A percentile compares a stretch with the other conserved stretches of the same genome.
Conservation (phyloP, 495 filamentous ascomycete species). For the Tuber melanosporum region DNA sequence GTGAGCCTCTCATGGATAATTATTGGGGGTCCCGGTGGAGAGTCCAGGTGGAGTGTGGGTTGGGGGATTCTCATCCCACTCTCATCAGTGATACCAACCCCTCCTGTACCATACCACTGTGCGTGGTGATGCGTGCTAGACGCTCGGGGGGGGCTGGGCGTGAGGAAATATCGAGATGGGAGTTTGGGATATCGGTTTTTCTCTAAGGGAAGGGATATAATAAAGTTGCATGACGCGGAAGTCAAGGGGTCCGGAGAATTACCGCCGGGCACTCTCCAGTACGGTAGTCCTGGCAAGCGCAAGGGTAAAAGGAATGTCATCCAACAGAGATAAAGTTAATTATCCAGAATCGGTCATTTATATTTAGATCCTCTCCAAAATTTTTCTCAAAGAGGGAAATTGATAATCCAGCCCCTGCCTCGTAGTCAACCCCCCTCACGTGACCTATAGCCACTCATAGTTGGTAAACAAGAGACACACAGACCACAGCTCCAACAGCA, state of each 20-base stretch:
- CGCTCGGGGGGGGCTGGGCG: not conserved
- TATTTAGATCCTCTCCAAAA: not conserved
- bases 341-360: not conserved
- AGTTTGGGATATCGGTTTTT: not conserved
- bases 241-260: not conserved
- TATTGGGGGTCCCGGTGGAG: not conserved
- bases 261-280: not conserved
- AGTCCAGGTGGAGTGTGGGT: not conserved
- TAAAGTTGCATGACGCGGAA: not conserved
- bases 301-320: not conserved
- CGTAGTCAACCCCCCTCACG: not conserved
- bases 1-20: not conserved
- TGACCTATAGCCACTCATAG: not conserved
- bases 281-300: not conserved
- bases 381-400: not conserved
- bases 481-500: not conserved
- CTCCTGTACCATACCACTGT: not conserved
- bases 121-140: not conserved
- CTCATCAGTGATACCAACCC: not conserved
- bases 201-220: not conserved
- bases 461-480: not conserved
- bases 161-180: not conserved
- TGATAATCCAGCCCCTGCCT: not conserved
- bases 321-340: not conserved
- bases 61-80: not conserved